Evolutionary conservation across 1,284 basidiomycete genomes (phyloP), one percentile per base, ranked within the genome.

Genomic region (Leccinum solheimii): DNA sequence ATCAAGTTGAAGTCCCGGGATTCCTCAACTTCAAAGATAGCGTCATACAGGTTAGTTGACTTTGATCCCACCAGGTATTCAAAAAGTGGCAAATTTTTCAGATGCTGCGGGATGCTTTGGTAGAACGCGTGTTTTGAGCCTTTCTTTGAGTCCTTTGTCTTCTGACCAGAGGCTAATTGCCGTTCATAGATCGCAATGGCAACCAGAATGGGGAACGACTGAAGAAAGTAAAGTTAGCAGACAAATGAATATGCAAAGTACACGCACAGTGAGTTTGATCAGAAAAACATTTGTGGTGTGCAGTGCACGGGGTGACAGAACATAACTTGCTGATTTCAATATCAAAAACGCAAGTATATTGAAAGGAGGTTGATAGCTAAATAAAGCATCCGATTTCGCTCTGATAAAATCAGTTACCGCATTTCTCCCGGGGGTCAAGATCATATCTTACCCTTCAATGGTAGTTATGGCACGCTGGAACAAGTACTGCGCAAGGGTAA

Each of bases 331-430:
- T 5, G 93, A 92, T 68, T 91, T 87, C 53, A 96, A 81, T 61
- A 95, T 79, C 19, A 85, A 62, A 69, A 94, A 87, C 0, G 94
- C 94, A 36, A 91, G 75, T 32, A 93, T 79, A 68, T 92, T 93
- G 80, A 93, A 93, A 0, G 93, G 92, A 2, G 91, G 92, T 66
- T 94, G 87, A 72, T 95, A 96, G 56, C 90, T 93, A 78, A 96
- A 94, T n/a, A 97, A 78, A 0, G 91, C 91, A 73, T 95, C 93
- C 6, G 88, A 88, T 74, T 94, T 94, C 71, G 94, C 90, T 9
- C 91, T 92, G 64, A 54, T 40, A 38, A 32, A 38, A 19, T 59
- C 43, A 30, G 23, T 66, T 13, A 65, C 55, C 51, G 34, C 38
- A 30, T 48, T 50, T 27, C 9, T 38, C 16, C 52, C 30, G 4